Conservation (phyloP, 768 basidiomycete species). For the Tylopilus sp. region DNA sequence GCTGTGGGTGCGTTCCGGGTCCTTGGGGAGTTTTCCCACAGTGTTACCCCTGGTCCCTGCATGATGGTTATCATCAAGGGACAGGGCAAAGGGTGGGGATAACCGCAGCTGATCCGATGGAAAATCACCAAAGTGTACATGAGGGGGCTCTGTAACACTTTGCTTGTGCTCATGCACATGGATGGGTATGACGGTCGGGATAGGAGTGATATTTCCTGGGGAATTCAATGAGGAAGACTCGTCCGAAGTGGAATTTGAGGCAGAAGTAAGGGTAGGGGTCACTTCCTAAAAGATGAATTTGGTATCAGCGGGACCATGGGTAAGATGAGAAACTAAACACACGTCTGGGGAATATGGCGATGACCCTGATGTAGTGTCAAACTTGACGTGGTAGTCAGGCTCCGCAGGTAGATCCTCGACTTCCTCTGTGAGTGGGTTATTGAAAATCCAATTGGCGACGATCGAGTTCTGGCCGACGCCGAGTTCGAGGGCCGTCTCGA, state of each 20-base stretch:
- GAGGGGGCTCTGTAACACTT: slow-evolving; percentile 28
- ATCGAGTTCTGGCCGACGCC: slow-evolving; percentile 57
- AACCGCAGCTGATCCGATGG: slow-evolving; percentile 29
- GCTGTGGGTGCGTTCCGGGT: slow-evolving; percentile 15
- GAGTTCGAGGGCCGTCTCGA: slow-evolving; percentile 68
- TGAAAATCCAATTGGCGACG: slow-evolving; percentile 73
- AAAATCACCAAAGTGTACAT: slow-evolving; percentile 31
- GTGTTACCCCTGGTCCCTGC: neutral
- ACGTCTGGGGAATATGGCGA: slow-evolving; percentile 29
- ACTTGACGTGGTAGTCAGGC: neutral
- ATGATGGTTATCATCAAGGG: slow-evolving; percentile 6
- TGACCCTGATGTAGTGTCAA: slow-evolving; percentile 6
- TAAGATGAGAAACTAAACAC: slow-evolving; percentile 15
- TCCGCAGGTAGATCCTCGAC: slow-evolving; percentile 41
- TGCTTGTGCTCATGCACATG: slow-evolving; percentile 27
- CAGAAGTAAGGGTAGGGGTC: slow-evolving; percentile 37
- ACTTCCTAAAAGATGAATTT: slow-evolving; percentile 17
- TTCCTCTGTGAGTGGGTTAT: slow-evolving; percentile 54
- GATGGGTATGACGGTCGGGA: slow-evolving; percentile 11
- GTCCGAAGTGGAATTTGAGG: slow-evolving; percentile 42
- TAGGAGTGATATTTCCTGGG: slow-evolving; percentile 17
- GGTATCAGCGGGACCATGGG: slow-evolving; percentile 5
- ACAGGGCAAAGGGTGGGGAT: slow-evolving; percentile 21
- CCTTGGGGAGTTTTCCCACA: slow-evolving; percentile 6
- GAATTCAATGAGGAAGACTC: slow-evolving; percentile 36